Base-by-base conservation (phyloP, 2,329 filamentous ascomycete genomes). In the Colletotrichum melonis region DNA sequence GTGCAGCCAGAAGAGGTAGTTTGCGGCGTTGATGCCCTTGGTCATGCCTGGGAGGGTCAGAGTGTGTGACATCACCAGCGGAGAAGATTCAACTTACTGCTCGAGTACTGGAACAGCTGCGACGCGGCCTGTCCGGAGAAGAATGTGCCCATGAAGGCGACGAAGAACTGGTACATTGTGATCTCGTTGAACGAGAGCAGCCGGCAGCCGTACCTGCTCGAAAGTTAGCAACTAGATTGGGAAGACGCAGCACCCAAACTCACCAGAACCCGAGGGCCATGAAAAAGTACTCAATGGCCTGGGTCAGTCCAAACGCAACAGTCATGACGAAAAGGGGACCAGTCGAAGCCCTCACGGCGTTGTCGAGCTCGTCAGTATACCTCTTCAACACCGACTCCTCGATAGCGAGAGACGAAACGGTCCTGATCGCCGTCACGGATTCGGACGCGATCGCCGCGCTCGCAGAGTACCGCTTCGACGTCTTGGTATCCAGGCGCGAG, bases 121-220 rank as follows among this genome's bases (percentile, higher is more conserved):
- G 80, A 77, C 0, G 83, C 80, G 2, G 82, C 82, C 79, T 87
- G 84, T 0, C 82, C 84, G 0, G 82, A 83, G 74, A 84, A 88
- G 49, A 88, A 84, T 6, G 89, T 83, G 3, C 83, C 85, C 79
- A 88, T 84, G 74, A 89, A 89, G 9, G 87, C 83, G 22, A 89
- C 83, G 68, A 89, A 85, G 75, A 86, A 87, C 56, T 85, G 76
- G n/a, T 83, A 79, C 42, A 85, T 77, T 30, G 77, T 76, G 62
- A 85, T 84, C 73, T 86, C 83, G 24, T 80, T 78, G 16, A 78
- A 76, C 0, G 81, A 83, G 1, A 85, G 75, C 2, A 85, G 77
- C 2, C 79, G 78, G 54, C 82, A 83, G 12, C 83, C 83, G 57
- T 84, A 84, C 78, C 77, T 78, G 19, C 5, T 30, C 1, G 22